These are phyloP conservation scores for Xylariaceae sp. DNA, from an alignment of 2,329 filamentous ascomycete genomes.

Conservation along the genomic window DNA sequence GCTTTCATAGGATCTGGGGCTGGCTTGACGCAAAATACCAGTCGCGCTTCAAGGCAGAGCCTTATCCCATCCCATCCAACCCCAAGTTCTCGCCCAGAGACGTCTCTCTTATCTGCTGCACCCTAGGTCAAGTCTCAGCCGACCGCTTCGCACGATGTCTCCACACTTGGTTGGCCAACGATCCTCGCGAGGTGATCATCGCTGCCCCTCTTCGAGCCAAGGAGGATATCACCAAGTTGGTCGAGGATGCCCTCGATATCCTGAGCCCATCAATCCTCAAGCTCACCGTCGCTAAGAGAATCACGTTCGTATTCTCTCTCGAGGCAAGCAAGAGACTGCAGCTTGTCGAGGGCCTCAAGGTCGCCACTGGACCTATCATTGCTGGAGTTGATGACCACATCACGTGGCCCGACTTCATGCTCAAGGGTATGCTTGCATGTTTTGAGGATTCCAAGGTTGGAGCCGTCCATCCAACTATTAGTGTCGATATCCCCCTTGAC, in stretches of 20 bases:
- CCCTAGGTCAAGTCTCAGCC: slow-evolving; percentile 30
- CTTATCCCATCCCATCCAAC: neutral
- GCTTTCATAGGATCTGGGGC: neutral
- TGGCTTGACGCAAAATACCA: neutral
- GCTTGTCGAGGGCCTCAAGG: slow-evolving; percentile 5
- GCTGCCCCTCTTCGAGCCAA: neutral
- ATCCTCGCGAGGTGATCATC: slow-evolving; percentile 34
- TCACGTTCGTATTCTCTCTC: neutral
- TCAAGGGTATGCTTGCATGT: slow-evolving; percentile 6
- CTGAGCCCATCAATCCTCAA: neutral
- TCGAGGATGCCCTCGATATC: neutral
- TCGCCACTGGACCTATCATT: slow-evolving; percentile 9
- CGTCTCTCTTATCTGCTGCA: slow-evolving; percentile 27
- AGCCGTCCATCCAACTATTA: neutral
- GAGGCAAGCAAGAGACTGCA: neutral
- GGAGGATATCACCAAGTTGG: neutral
- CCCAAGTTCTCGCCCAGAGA: slow-evolving; percentile 15
- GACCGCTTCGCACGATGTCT: slow-evolving; percentile 43
- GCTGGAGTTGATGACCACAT: slow-evolving; percentile 12
- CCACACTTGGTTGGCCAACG: slow-evolving; percentile 46
- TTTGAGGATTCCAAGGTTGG: slow-evolving; percentile 12
- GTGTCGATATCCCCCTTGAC: slow-evolving; percentile 5
- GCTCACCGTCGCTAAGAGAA: neutral
- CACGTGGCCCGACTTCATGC: slow-evolving; percentile 2
- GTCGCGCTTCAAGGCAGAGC: neutral